These are phyloP conservation scores for Salix caprea DNA, from an alignment of 345 rosid genomes.

Conservation along the genomic window DNA sequence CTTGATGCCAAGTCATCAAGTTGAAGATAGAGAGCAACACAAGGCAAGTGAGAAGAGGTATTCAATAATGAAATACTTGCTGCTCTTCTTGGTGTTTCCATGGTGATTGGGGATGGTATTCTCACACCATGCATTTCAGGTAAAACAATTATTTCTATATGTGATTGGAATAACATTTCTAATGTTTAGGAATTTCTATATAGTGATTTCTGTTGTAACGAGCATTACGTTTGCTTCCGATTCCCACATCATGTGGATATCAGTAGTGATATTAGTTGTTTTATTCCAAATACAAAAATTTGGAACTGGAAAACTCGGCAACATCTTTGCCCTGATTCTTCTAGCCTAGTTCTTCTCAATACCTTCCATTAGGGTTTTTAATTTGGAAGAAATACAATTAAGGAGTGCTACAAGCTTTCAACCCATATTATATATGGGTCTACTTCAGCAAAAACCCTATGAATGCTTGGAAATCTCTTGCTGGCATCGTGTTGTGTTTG, in stretches of 20 bases:
- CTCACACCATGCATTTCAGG: background rate
- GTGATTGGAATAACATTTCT: background rate
- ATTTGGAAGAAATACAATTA: conserved; percentile 35
- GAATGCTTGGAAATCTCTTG: conserved; percentile 53
- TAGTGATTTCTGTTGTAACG: conserved; percentile 10
- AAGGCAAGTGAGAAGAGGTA: no score
- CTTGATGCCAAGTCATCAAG: no score
- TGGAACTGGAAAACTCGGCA: conserved; percentile 53
- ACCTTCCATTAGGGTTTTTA: conserved; percentile 36
- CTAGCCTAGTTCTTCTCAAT: conserved; percentile 38
- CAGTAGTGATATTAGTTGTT: conserved; percentile 33
- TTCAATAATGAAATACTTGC: no score
- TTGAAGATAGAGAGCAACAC: no score
- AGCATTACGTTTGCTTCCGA: conserved; percentile 36
- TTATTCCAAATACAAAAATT: conserved; percentile 45
- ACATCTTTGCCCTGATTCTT: conserved; percentile 42
- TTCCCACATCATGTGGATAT: conserved; percentile 28
- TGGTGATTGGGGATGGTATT: conserved; percentile 13
- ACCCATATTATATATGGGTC: conserved; percentile 34
- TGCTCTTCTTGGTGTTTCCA: background rate
- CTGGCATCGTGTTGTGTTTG: conserved; percentile 35
- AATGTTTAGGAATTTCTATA: conserved; percentile 35
- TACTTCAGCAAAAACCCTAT: conserved; percentile 42
- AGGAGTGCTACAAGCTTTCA: conserved; percentile 32
- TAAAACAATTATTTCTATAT: background rate